Evolutionary conservation across 352 stramenopile species (phyloP), one percentile per base, ranked within the genome.

Genomic region (Globisporangium nunn): DNA sequence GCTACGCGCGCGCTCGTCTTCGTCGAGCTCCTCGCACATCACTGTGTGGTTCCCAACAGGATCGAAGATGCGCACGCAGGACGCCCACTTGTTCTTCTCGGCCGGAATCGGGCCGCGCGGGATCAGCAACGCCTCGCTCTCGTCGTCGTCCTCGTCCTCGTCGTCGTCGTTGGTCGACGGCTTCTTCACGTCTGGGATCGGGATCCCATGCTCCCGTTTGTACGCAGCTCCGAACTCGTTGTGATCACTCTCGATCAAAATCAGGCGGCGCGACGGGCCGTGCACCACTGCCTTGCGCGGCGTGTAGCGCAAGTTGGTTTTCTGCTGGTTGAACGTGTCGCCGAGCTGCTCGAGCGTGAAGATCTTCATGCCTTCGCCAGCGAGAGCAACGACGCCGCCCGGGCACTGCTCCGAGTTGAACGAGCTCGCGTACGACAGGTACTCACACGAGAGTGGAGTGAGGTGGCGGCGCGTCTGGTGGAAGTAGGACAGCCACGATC

Each of bases 181-280:
- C 43, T 56, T 77, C 50, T 59, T 71, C 53, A 89, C 70, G 45
- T 93, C 75, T 2, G 80, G 65, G 50, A 92, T 84, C 29, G 68
- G 61, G 30, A 90, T 60, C 3, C 83, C 78, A 59, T 87, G 68
- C 49, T 91, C 63, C 35, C 81, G 73, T 58, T 98, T 98, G 66
- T 98, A 93, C 44, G 91, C 85, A 37, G 88, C 78, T 44, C 86
- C 92, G 56, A 91, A 98, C 46, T 98, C 93, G 67, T 99, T 98
- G 67, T 98, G 92, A 66, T 99, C 97, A 48, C 87, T 96, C 75
- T 99, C 97, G 54, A 99, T 91, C n/a, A 99, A 72, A 39, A 98
- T 78, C 2, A 99, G 68, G 46, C 96, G 77, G 54, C 91, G 74
- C 8, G 80, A 88, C 12, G 78, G 66, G 7, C 84, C 85, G 49